These are phyloP conservation scores for Lipomyces orientalis DNA, from an alignment of 805 yeast species.

Conservation along the genomic window DNA sequence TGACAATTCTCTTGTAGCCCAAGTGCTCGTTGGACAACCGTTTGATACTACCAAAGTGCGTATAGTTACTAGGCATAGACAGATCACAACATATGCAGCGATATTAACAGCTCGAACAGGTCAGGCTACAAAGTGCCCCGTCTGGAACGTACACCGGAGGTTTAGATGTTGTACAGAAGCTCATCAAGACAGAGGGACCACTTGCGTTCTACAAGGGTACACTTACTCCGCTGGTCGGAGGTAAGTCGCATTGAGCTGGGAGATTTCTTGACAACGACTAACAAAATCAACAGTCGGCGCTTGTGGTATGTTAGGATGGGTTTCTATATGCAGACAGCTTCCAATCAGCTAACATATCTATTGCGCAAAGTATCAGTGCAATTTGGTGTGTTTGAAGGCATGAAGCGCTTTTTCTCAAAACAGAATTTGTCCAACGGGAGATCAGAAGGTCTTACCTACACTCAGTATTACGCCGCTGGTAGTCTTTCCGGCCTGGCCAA, in stretches of 20 bases:
- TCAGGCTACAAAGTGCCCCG: constrained; percentile 85
- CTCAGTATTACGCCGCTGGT: constrained; percentile 83
- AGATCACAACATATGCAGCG: background rate
- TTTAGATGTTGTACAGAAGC: constrained; percentile 72
- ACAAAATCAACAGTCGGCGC: constrained; percentile 68
- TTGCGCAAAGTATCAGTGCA: constrained; percentile 70
- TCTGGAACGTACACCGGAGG: constrained; percentile 77
- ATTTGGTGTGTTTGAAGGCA: constrained; percentile 90
- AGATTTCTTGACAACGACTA: constrained; percentile 45
- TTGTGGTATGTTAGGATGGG: constrained; percentile 55
- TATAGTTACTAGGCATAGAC: background rate
- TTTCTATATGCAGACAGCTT: background rate
- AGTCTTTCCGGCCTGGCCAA: constrained; percentile 92
- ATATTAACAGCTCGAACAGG: constrained; percentile 53
- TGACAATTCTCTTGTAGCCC: constrained; percentile 55
- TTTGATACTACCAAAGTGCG: constrained; percentile 39
- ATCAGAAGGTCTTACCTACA: constrained; percentile 51
- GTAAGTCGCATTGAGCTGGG: constrained; percentile 21
- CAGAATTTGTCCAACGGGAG: constrained; percentile 47
- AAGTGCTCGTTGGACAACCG: constrained; percentile 86
- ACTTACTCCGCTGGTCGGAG: constrained; percentile 88
- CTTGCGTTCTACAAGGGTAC: constrained; percentile 92
- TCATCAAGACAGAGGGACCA: constrained; percentile 80
- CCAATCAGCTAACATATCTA: background rate
- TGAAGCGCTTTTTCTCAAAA: constrained; percentile 76